These are phyloP conservation scores for Penicillium sp. DNA, from an alignment of 2,329 filamentous ascomycete genomes.

Conservation along the genomic window DNA sequence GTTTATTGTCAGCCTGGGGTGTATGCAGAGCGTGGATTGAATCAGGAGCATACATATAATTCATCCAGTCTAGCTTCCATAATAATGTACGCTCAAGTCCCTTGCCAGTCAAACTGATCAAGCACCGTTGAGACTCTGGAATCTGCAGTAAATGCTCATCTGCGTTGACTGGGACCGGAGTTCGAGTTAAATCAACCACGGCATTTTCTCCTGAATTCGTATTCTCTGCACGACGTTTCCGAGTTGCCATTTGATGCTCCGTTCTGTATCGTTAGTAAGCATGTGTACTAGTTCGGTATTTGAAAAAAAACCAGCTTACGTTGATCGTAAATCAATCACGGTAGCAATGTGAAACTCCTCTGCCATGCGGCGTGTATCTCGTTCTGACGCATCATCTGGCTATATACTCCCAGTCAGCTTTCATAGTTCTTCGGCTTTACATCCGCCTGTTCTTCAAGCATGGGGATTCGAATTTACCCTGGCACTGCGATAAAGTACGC, in stretches of 20 bases:
- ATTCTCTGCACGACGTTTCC: conserved; percentile 55
- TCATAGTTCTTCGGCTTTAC: not conserved
- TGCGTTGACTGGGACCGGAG: conserved; percentile 49
- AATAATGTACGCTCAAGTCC: conserved; percentile 69
- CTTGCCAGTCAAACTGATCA: conserved; percentile 73
- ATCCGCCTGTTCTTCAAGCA: not conserved
- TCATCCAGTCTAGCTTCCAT: conserved; percentile 66
- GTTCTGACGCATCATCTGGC: conserved; percentile 68
- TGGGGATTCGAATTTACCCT: conserved; percentile 50
- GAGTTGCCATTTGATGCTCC: conserved; percentile 68
- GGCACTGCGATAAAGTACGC: conserved; percentile 68
- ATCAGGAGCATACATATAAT: conserved; percentile 55
- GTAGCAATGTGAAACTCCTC: conserved; percentile 65
- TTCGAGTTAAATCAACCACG: conserved; percentile 22
- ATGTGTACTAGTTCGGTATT: not conserved
- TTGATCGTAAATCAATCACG: conserved; percentile 76
- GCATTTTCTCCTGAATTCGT: conserved; percentile 6
- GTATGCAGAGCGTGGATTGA: not conserved
- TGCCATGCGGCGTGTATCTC: conserved; percentile 62
- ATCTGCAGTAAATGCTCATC: conserved; percentile 62
- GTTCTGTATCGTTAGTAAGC: conserved; percentile 54
- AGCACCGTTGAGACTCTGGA: conserved; percentile 60
- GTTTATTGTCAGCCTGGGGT: not conserved
- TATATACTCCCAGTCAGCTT: conserved; percentile 2
- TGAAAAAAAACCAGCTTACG: conserved; percentile 49